phyloP scores from a whole-genome alignment of 306 rosid species.

The Parietaria judaica region DNA sequence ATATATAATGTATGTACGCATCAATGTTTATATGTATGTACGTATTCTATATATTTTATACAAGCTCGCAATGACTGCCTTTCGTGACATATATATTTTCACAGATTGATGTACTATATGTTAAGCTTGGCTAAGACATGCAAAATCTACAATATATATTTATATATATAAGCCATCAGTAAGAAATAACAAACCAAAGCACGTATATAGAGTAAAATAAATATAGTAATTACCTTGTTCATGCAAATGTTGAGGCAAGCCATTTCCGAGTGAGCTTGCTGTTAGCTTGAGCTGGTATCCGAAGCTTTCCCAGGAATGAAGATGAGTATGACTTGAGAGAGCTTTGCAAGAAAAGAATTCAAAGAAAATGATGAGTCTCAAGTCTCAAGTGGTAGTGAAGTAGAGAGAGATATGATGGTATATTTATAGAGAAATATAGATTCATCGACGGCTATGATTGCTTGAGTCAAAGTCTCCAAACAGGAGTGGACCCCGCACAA shows the following conservation, averaged over 20 bases:
- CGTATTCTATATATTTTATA: too few relatives aligned
- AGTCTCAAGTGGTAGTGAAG: background rate
- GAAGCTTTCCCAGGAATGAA: too few relatives aligned
- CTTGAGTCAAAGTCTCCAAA: background rate
- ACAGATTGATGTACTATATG: too few relatives aligned
- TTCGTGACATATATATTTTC: too few relatives aligned
- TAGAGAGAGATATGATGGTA: background rate
- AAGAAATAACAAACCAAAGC: too few relatives aligned
- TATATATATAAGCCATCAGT: too few relatives aligned
- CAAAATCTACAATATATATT: too few relatives aligned
- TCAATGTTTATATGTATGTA: too few relatives aligned
- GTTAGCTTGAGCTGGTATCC: background rate
- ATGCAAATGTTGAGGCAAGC: conserved; percentile 27
- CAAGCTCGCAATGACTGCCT: too few relatives aligned
- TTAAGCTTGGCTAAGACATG: too few relatives aligned
- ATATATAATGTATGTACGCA: too few relatives aligned
- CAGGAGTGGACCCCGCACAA: conserved; percentile 8
- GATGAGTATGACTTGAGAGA: background rate
- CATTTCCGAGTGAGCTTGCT: conserved; percentile 13
- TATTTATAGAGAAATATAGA: conserved; percentile 17
- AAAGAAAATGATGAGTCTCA: background rate
- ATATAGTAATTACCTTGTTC: conserved; percentile 23
- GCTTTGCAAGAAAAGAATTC: background rate
- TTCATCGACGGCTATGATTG: conserved; percentile 20
- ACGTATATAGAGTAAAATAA: too few relatives aligned